Base-by-base conservation (phyloP, 2,329 filamentous ascomycete species). In the Chaetomiaceae sp. region DNA sequence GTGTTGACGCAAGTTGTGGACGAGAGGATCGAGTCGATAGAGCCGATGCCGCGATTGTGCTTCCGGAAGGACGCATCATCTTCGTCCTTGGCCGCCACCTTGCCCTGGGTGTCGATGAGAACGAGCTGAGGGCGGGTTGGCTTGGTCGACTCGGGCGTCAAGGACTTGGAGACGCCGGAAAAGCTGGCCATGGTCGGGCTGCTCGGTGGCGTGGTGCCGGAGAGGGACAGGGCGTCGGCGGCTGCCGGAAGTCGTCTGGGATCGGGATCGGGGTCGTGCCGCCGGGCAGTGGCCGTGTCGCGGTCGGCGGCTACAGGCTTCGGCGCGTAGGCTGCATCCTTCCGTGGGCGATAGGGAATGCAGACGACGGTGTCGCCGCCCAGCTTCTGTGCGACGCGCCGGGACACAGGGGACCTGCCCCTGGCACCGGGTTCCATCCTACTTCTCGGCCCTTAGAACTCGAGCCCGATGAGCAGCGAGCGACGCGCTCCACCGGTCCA, bases 1-100 rank as follows among this genome's bases (percentile, higher is more conserved):
- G 61, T 62, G 55, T 62, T 62, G 51, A 62, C 61, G 40, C 55
- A 62, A 2, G 61, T 62, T 7, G 61, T 62, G 23, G 61, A 61
- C 8, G 61, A 57, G 14, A 62, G 56, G 48, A 62, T 55, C 18
- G 61, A 62, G 53, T 62, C 61, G 41, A 62, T 62, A n/a, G 61
- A 62, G 38, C 58, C 61, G n/a, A 62, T 57, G 47, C 55, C 59
- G 8, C 61, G 59, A 46, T 61, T 53, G 40, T 60, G 58, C 36
- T 54, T 59, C 18, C 61, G 61, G 46, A 61, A 59, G 33, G 50
- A 51, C 14, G 44, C 25, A 16, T 56, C 59, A 10, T 57, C 48
- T 3, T 32, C 33, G 23, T 57, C 56, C 20, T 52, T 42, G 27
- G 41, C 16, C 9, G 47, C 29, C 9, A 54, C 38, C 37, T 51